A percentile compares a stretch with the other conserved stretches of the same genome.
These are phyloP conservation scores for Metarhizium album DNA, from an alignment of 2,329 filamentous ascomycete genomes.

Conservation along the genomic window DNA sequence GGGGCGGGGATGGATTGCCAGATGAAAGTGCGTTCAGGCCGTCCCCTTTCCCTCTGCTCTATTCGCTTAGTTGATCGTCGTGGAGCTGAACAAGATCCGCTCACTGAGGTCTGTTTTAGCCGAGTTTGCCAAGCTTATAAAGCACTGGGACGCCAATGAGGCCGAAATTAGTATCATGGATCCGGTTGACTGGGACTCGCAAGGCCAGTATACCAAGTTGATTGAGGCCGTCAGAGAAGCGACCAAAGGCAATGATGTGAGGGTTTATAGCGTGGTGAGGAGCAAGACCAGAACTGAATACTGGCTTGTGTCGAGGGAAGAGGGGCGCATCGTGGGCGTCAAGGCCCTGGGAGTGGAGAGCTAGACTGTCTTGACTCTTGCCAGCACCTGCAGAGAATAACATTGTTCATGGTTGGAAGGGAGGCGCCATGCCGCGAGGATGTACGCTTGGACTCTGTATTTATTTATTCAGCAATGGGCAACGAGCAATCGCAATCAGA, in stretches of 20 bases:
- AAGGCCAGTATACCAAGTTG: constrained; percentile 57
- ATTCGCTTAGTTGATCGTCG: background rate
- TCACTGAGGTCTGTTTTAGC: constrained; percentile 30
- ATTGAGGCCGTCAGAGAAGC: constrained; percentile 58
- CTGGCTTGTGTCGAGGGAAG: constrained; percentile 60
- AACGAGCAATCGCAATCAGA: background rate
- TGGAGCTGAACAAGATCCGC: background rate
- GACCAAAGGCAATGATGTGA: constrained; percentile 53
- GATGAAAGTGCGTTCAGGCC: constrained; percentile 43
- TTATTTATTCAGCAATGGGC: background rate
- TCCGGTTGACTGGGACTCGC: constrained; percentile 61
- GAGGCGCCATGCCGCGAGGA: too few species aligned
- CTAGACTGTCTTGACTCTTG: background rate
- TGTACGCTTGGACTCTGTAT: too few species aligned
- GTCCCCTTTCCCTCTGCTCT: background rate
- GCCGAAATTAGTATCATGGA: constrained; percentile 55
- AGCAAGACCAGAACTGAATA: constrained; percentile 62
- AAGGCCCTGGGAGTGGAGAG: constrained; percentile 69
- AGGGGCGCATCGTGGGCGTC: constrained; percentile 58
- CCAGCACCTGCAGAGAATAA: background rate
- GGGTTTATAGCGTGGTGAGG: constrained; percentile 61
- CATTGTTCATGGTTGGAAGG: background rate
- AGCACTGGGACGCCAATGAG: constrained; percentile 39
- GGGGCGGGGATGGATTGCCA: constrained; percentile 42
- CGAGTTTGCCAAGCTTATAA: constrained; percentile 59